Evolutionary conservation across 208 protist species (phyloP).

Genomic region (Blastocrithidia nonstop): DNA sequence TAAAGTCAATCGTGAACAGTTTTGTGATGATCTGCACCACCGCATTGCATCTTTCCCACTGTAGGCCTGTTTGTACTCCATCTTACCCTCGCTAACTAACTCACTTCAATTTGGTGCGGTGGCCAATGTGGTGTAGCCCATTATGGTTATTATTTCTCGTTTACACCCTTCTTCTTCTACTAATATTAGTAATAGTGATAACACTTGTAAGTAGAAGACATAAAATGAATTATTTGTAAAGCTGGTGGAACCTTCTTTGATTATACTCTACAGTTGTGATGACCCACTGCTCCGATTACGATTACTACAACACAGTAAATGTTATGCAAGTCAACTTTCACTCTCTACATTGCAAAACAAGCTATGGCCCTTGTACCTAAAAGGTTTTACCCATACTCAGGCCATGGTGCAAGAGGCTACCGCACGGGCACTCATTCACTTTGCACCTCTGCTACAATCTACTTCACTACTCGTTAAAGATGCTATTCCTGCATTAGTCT

Average conservation of each 20-base stretch:
- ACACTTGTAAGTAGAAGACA: too few species aligned
- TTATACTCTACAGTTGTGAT: conserved; percentile 32
- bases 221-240: conserved; percentile 30
- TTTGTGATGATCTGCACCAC: conserved; percentile 31
- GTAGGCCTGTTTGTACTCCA: conserved; percentile 26
- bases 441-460: conserved; percentile 39
- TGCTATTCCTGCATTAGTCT: conserved; percentile 25
- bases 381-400: conserved; percentile 37
- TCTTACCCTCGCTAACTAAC: conserved; percentile 37
- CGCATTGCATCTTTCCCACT: conserved; percentile 33
- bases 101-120: conserved; percentile 23
- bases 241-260: conserved; percentile 34
- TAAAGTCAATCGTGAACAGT: conserved; percentile 21
- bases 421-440: conserved; percentile 46
- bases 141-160: conserved; percentile 35
- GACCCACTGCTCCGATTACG: conserved; percentile 49
- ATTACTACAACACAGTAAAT: conserved; percentile 30
- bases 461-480: conserved; percentile 28
- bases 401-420: conserved; percentile 60
- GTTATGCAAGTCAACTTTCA: conserved; percentile 30
- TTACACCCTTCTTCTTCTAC: too few species aligned
- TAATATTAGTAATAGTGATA: too few species aligned
- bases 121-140: conserved; percentile 22
- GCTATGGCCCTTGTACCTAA: conserved; percentile 56
- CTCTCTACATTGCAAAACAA: conserved; percentile 16